Evolutionary conservation across 495 filamentous ascomycete species (phyloP), one percentile per base, ranked within the genome.

Genomic region (Rhizodiscina lignyota): DNA sequence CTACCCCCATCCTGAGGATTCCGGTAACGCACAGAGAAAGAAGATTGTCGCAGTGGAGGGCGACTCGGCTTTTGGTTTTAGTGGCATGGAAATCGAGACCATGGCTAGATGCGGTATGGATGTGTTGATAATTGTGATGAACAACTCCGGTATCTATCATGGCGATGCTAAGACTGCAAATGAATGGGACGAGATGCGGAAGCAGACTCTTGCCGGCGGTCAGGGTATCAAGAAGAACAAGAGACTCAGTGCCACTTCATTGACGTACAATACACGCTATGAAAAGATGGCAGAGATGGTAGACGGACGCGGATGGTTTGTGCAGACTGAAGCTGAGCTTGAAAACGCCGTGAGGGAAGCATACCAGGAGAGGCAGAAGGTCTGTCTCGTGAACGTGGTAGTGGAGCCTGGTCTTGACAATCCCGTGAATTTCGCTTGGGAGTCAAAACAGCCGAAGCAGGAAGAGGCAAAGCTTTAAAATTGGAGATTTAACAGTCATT

Each of bases 131-230:
- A 64, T 72, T 37, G 72, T 77, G 0, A 59, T 77, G 28, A 78
- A 77, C 44, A 78, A 78, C 44, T 65, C 68, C 0, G 73, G 73
- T 4, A 62, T 78, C 12, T 78, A 78, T 50, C 65, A 68, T 30
- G 73, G 74, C 0, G 68, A 71, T 31, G 51, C 49, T 5, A 54
- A 57, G 23, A 49, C 54, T 6, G 47, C 47, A 4, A 51, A 51
- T 5, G 53, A 50, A 13, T 70, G 64, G 66, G 37, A 44, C 24
- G 36, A 47, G 15, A 44, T 61, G 20, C 65, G 61, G 41, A 48
- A 52, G 30, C 55, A 51, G 35, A 58, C 50, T 6, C 36, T 45
- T 50, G 26, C 30, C 43, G 2, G 39, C 43, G 4, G 13, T 8
- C 13, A 13, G 24, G 24, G 13, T 27, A 6, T 27, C n/a, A n/a